Evolutionary conservation across 805 yeast genomes (phyloP).

Genomic region (Wickerhamiella hasegawae): DNA sequence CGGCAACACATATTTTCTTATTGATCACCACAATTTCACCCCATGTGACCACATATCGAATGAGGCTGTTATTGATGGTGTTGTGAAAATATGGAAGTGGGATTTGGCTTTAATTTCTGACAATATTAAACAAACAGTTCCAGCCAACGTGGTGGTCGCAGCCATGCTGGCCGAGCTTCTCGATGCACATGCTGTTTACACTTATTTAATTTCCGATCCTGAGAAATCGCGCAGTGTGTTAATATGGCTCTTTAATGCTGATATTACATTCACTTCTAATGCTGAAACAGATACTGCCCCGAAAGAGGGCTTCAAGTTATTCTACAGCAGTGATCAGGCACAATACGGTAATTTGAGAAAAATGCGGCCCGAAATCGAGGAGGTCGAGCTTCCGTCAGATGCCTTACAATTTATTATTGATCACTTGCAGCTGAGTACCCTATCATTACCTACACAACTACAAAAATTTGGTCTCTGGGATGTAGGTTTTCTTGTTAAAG

Average conservation of each 20-base stretch:
- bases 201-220: conserved; percentile 11
- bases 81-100: conserved; percentile 41
- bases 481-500: conserved; percentile 19
- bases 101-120: conserved; percentile 23
- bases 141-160: conserved; percentile 9
- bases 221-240: conserved; percentile 2
- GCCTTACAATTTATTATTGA: conserved; percentile 21
- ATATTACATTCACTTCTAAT: conserved; percentile 19
- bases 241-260: conserved; percentile 37
- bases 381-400: conserved; percentile 20
- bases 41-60: no score
- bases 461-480: conserved; percentile 18
- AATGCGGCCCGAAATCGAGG: conserved; percentile 28
- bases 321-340: conserved; percentile 25
- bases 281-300: conserved; percentile 11
- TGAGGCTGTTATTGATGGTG: conserved; percentile 5
- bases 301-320: conserved; percentile 27
- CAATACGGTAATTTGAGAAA: conserved; percentile 18
- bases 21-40: conserved; percentile 18
- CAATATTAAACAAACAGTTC: conserved; percentile 6
- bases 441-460: conserved; percentile 22
- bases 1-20: conserved; percentile 40
- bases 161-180: conserved; percentile 16
- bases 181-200: conserved; percentile 21
- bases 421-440: conserved; percentile 19